Base-by-base conservation (phyloP, 176 grass and related monocot species). In the Rhynchospora breviuscula region DNA sequence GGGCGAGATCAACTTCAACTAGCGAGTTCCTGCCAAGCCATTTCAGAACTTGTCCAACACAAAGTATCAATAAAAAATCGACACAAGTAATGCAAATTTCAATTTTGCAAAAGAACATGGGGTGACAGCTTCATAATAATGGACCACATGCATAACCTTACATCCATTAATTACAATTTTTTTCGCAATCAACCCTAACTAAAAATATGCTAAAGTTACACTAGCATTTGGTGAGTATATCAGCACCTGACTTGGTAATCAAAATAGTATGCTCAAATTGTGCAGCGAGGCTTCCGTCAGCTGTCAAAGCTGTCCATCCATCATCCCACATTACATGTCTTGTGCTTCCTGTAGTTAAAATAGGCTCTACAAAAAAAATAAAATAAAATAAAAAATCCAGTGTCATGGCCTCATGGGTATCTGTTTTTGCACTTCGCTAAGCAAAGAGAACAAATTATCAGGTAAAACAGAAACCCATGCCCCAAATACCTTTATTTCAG, bases 261-360 rank as follows among this genome's bases (percentile, higher is more conserved):
- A 98, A 76, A 51, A 98, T 90, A 13, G 92, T 93, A 73, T 98
- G 95, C 87, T 98, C 95, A 46, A 93, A 94, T 83, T 94, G 95
- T 51, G 92, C 92, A 8, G 95, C 87, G 15, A 81, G 3, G 87
- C 92, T 90, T 19, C 95, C 92, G 52, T 98, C 92, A 18, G 92
- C 88, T 66, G 92, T 91, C 15, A 98, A 72, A 5, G 92, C 84
- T 47, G 95, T 94, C 95, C 95, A 98, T 29, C 90, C 89, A 79
- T 98, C 92, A 59, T 88, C 89, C 89, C 95, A 94, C 84, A 90
- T 94, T 51, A 91, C 79, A 54, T 88, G 87, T 0, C 91, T 93
- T 17, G 54, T 86, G 87, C 87, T 89, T 35, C 92, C 92, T 89
- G 83, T 81, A 26, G 95, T 88, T 78, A 94, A 87, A 84, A 93